Evolutionary conservation across 177 flowering plant species (phyloP).

Genomic region (Vitis hybrid): DNA sequence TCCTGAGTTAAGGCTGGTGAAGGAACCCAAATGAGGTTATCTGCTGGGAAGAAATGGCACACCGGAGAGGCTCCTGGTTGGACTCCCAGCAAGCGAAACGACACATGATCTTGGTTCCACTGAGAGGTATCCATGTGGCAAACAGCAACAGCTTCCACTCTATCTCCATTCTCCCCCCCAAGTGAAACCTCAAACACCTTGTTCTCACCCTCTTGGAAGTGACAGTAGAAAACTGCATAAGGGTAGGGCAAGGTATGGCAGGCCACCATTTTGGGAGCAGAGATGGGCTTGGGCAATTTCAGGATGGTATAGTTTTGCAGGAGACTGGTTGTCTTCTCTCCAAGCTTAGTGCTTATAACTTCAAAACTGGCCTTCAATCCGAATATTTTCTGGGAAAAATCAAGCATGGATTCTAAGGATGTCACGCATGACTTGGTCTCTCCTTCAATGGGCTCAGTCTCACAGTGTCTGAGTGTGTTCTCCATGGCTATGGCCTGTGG

Average conservation of each 20-base stretch:
- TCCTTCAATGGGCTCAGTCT: slow-evolving; percentile 30
- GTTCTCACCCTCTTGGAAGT: slow-evolving; percentile 23
- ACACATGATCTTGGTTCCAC: slow-evolving; percentile 39
- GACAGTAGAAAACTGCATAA: slow-evolving; percentile 55
- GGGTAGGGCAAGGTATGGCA: slow-evolving; percentile 53
- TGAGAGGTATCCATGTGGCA: slow-evolving; percentile 57
- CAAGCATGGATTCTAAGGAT: slow-evolving; percentile 57
- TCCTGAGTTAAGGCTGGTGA: background rate
- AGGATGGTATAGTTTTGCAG: slow-evolving; percentile 38
- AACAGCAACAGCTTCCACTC: slow-evolving; percentile 38
- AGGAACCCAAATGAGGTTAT: slow-evolving; percentile 46
- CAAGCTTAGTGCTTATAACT: slow-evolving; percentile 24
- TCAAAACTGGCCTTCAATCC: slow-evolving; percentile 19
- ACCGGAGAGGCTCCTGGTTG: slow-evolving; percentile 41
- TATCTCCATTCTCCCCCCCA: slow-evolving; percentile 37
- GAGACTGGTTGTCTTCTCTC: background rate
- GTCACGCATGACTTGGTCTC: slow-evolving; percentile 58
- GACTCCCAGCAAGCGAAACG: slow-evolving; percentile 33
- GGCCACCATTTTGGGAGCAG: slow-evolving; percentile 26
- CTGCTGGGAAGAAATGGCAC: slow-evolving; percentile 53
- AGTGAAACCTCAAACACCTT: slow-evolving; percentile 29
- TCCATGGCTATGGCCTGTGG: slow-evolving; percentile 47
- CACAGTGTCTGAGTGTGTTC: slow-evolving; percentile 44
- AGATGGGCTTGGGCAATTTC: slow-evolving; percentile 16
- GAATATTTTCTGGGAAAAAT: slow-evolving; percentile 23